phyloP scores from a whole-genome alignment of 2,329 filamentous ascomycete genomes.

The Fusarium sterilihyphosum region DNA sequence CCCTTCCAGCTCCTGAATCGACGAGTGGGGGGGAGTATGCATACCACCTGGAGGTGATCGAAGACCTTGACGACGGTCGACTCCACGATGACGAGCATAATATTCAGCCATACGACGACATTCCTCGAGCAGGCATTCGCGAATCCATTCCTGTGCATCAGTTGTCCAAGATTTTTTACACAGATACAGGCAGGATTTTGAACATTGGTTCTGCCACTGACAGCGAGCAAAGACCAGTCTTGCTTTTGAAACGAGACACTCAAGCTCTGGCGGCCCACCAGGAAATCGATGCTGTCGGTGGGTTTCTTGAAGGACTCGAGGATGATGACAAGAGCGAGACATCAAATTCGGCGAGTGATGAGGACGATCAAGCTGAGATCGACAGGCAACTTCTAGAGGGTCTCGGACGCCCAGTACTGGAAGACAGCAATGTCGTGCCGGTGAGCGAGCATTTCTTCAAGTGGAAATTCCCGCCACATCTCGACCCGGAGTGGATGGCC shows the following conservation, averaged over 20 bases:
- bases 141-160: conserved; percentile 65
- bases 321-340: not conserved
- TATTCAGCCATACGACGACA: conserved; percentile 51
- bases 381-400: conserved; percentile 55
- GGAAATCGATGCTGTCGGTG: not conserved
- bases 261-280: conserved; percentile 12
- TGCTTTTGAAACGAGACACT: conserved; percentile 48
- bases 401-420: conserved; percentile 10
- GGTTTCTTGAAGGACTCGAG: conserved; percentile 56
- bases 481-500: conserved; percentile 92
- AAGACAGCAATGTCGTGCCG: not conserved
- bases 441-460: not conserved
- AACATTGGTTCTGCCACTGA: conserved; percentile 73
- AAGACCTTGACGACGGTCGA: conserved; percentile 75
- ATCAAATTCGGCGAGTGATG: conserved; percentile 26
- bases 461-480: conserved; percentile 69
- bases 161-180: conserved; percentile 92
- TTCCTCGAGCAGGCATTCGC: conserved; percentile 58
- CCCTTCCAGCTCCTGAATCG: not conserved
- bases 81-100: conserved; percentile 56
- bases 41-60: conserved; percentile 84
- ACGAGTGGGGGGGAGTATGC: conserved; percentile 60
- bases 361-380: conserved; percentile 54
- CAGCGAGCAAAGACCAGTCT: conserved; percentile 52
- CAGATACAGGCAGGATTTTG: conserved; percentile 87